Evolutionary conservation across 1,284 basidiomycete species (phyloP).

Genomic region (Tilletia walkeri): DNA sequence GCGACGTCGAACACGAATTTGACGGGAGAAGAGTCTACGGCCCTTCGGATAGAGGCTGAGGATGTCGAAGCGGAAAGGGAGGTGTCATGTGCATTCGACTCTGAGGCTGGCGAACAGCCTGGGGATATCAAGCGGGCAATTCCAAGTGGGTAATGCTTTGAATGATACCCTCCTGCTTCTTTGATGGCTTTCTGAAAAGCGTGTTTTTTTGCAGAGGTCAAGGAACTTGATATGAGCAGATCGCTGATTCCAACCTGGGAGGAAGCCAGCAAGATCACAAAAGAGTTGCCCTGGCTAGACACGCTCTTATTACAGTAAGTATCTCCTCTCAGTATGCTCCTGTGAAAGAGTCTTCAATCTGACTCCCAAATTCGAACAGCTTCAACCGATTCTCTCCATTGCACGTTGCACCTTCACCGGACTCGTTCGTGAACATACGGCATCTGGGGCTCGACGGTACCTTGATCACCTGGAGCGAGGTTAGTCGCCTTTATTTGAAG

Average conservation of each 20-base stretch:
- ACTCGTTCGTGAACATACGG: constrained; percentile 62
- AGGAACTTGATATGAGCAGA: constrained; percentile 75
- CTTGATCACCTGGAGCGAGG: constrained; percentile 69
- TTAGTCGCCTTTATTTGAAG: constrained; percentile 46
- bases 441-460: constrained; percentile 77
- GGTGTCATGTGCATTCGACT: constrained; percentile 61
- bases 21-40: not conserved
- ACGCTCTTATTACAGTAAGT: constrained; percentile 74
- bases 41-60: constrained; percentile 12
- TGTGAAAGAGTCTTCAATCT: not conserved
- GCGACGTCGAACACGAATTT: not conserved
- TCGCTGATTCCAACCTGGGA: constrained; percentile 75
- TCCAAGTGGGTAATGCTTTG: constrained; percentile 63
- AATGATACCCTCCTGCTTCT: too few relatives aligned
- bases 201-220: constrained; percentile 63
- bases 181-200: not conserved
- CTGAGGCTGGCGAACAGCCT: constrained; percentile 59
- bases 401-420: constrained; percentile 44
- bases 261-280: constrained; percentile 66
- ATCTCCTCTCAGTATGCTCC: not conserved
- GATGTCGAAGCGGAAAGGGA: constrained; percentile 51
- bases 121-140: constrained; percentile 66
- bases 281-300: constrained; percentile 67
- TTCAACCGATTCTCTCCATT: constrained; percentile 43
- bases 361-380: not conserved